Base-by-base conservation (phyloP, 2,329 filamentous ascomycete genomes). In the Lachnellula willkommii region DNA sequence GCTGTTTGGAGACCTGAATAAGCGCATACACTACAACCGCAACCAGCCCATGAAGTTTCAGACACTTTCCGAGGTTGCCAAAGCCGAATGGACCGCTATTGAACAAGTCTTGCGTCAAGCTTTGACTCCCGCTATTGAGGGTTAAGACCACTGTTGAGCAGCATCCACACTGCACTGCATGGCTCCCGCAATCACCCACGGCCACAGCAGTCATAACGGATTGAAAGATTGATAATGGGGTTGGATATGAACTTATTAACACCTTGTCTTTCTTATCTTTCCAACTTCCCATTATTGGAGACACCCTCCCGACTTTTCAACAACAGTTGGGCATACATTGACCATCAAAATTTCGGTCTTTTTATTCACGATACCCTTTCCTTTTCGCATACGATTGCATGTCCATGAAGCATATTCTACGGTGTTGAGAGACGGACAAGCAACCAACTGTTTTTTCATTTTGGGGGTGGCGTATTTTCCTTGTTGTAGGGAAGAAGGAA, bases 61-160 rank as follows among this genome's bases (percentile, higher is more conserved):
- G 71, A 78, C 76, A 5, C 72, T 85, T 2, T 70, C 72, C 1
- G 65, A 77, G 40, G 73, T 75, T 11, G 77, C 77, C 2, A 59
- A 68, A 5, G 60, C 66, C 12, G 82, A 85, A 68, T 76, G 79
- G 64, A 61, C 66, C 5, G 75, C 75, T 2, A 71, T 85, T 5
- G 77, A 83, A 66, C 66, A 69, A 4, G 73, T 81, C 49, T 68
- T 85, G 26, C 68, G 70, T 8, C 50, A 56, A 46, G 62, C 64
- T 49, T 54, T 68, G 15, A 60, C 63, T 53, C 58, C 58, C 20
- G 56, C 53, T 46, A 49, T 59, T 36, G 50, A 50, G 22, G 50
- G 14, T n/a, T 43, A 46, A 36, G 2, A 24, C 20, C 24, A 9
- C 22, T 4, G 9, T 32, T 47, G 45, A 28, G 20, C 43, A 22